A percentile compares a stretch with the other conserved stretches of the same genome.
These are phyloP conservation scores for Bocquillonia castaneifolia DNA, from an alignment of 441 rosid species.

Conservation along the genomic window DNA sequence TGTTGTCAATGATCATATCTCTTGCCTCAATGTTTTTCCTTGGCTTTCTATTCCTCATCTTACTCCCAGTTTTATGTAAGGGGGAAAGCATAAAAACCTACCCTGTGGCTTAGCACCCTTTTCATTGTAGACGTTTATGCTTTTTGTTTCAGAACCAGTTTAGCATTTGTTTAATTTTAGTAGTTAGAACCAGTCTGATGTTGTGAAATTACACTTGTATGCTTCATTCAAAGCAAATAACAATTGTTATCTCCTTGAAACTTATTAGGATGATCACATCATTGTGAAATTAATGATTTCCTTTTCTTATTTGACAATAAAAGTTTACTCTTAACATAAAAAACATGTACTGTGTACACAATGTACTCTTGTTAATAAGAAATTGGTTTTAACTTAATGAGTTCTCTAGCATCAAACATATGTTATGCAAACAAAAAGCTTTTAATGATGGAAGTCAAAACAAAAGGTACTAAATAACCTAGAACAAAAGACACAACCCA, in stretches of 20 bases:
- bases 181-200: not conserved
- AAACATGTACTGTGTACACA: not conserved
- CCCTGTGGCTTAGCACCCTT: not conserved
- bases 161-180: not conserved
- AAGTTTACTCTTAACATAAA: not conserved
- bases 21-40: not conserved
- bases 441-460: not conserved
- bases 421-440: not conserved
- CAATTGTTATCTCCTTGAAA: not conserved
- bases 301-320: not conserved
- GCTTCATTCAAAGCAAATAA: not conserved
- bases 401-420: not conserved
- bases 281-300: not conserved
- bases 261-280: not conserved
- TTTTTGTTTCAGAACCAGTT: not conserved
- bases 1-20: not conserved
- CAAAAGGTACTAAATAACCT: not conserved
- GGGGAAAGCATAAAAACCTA: not conserved
- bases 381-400: not conserved
- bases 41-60: constrained; percentile 4
- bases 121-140: not conserved
- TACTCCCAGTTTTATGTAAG: not conserved
- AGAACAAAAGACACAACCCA: not conserved
- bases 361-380: not conserved
- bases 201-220: not conserved